These are phyloP conservation scores for Melanomma pulvis-pyrius DNA, from an alignment of 495 filamentous ascomycete species.

Conservation along the genomic window DNA sequence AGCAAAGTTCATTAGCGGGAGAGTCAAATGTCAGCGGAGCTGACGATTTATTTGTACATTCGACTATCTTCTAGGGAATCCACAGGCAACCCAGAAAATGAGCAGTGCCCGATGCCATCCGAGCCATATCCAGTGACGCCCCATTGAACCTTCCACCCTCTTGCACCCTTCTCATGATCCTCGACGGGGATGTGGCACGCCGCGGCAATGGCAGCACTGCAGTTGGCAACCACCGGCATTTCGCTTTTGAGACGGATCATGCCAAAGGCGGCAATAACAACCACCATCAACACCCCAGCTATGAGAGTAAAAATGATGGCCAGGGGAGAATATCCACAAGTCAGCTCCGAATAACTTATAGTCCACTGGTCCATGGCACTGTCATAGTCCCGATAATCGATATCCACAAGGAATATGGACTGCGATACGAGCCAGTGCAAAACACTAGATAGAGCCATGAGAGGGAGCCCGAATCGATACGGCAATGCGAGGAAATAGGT, in stretches of 20 bases:
- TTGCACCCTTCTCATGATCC: neutral
- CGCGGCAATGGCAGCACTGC: slow-evolving; percentile 21
- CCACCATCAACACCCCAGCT: neutral
- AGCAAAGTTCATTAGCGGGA: too few species aligned
- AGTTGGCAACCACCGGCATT: slow-evolving; percentile 12
- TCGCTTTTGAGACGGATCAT: slow-evolving; percentile 1
- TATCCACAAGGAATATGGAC: slow-evolving; percentile 22
- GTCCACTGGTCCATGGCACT: neutral
- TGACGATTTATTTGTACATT: neutral
- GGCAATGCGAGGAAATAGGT: slow-evolving; percentile 34
- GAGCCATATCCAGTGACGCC: slow-evolving; percentile 1
- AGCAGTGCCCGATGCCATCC: slow-evolving; percentile 11
- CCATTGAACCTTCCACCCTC: slow-evolving; percentile 14
- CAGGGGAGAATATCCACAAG: slow-evolving; percentile 14
- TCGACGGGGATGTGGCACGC: slow-evolving; percentile 16
- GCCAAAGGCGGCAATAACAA: slow-evolving; percentile 4
- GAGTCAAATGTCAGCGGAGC: too few species aligned
- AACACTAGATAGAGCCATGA: slow-evolving; percentile 12
- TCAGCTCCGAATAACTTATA: neutral
- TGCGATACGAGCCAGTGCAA: slow-evolving; percentile 35
- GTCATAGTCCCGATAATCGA: slow-evolving; percentile 7
- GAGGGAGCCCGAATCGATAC: slow-evolving; percentile 29
- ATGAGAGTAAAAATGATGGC: slow-evolving; percentile 8
- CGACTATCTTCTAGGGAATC: neutral
- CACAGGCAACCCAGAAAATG: neutral